Conservation (phyloP, 2,329 filamentous ascomycete genomes). For the Aspergillus amoenus region DNA sequence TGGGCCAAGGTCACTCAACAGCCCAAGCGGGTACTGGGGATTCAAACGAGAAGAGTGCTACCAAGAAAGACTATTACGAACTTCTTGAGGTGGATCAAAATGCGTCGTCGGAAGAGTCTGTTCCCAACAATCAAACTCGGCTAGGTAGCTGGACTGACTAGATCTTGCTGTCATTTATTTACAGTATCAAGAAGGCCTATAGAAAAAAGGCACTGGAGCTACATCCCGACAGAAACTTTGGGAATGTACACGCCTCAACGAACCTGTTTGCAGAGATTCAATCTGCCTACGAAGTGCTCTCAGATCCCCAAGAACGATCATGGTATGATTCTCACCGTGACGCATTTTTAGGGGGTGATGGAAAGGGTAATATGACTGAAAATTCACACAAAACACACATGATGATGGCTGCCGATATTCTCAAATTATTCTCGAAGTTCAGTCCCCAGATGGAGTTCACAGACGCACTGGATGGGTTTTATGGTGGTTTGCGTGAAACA, state of each 20-base stretch:
- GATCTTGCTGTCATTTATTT: background rate
- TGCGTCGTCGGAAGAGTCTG: constrained; percentile 79
- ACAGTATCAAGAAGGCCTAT: constrained; percentile 89
- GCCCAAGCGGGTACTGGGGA: constrained; percentile 21
- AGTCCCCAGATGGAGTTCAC: constrained; percentile 75
- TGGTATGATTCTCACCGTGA: constrained; percentile 98
- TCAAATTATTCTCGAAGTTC: constrained; percentile 76
- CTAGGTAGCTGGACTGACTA: constrained; percentile 3
- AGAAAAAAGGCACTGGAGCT: constrained; percentile 85
- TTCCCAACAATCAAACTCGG: constrained; percentile 6
- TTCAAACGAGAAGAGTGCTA: constrained; percentile 18
- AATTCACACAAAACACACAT: constrained; percentile 70
- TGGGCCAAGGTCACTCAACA: constrained; percentile 49
- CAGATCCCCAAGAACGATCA: constrained; percentile 88
- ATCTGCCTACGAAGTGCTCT: constrained; percentile 91
- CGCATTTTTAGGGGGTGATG: constrained; percentile 71
- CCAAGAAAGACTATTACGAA: constrained; percentile 63
- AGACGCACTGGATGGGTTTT: constrained; percentile 81
- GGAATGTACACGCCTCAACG: constrained; percentile 80
- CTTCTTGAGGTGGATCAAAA: constrained; percentile 70
- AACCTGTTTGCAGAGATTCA: constrained; percentile 87
- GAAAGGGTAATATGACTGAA: constrained; percentile 45
- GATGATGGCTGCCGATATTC: constrained; percentile 78
- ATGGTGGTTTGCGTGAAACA: constrained; percentile 70
- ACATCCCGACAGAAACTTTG: constrained; percentile 91